Evolutionary conservation across 108 stramenopile species (phyloP), one percentile per base, ranked within the genome.

Genomic region (Parietichytrium sp.): DNA sequence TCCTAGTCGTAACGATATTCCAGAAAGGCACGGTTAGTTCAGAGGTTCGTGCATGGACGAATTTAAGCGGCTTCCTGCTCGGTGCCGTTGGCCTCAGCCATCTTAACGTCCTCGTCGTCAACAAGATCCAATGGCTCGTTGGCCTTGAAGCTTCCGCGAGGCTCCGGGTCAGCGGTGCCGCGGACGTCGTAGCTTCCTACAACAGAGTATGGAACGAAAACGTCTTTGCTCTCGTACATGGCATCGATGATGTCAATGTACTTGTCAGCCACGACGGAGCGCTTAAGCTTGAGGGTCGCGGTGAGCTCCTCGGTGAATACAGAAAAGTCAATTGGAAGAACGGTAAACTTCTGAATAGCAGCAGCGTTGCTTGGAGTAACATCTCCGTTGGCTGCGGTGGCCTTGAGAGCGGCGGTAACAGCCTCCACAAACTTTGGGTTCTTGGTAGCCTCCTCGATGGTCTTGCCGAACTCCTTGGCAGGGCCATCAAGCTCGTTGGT

Each of bases 271-370:
- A 85, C 89, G 25, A 90, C 87, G 38, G 84, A 54, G 31, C 93
- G 85, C 89, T 93, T 93, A 61, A 93, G 81, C 84, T 93, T 93
- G 54, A 93, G 48, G 18, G 93, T 93, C 8, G 93, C 91, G 29
- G 93, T 93, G 25, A 93, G 90, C 83, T 92, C 92, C 13, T 92
- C 92, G 20, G 85, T 87, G 33, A 87, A 50, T 30, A 88, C 92
- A 45, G 81, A 79, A 84, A 93, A 92, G 80, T 90, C 90, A 20
- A 55, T 53, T 38, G 86, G 81, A 20, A 93, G 51, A 33, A 92
- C 4, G 30, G 49, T 38, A 85, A 85, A 90, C 83, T 92, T 92
- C 47, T 81, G 82, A 20, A 93, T 87, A 29, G 83, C 72, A 80
- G 91, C 91, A 20, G 93, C 93, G 26, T 87, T 89, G 49, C 89